Evolutionary conservation across 805 yeast genomes (phyloP).

Genomic region (Saccharomycopsis schoenii): DNA sequence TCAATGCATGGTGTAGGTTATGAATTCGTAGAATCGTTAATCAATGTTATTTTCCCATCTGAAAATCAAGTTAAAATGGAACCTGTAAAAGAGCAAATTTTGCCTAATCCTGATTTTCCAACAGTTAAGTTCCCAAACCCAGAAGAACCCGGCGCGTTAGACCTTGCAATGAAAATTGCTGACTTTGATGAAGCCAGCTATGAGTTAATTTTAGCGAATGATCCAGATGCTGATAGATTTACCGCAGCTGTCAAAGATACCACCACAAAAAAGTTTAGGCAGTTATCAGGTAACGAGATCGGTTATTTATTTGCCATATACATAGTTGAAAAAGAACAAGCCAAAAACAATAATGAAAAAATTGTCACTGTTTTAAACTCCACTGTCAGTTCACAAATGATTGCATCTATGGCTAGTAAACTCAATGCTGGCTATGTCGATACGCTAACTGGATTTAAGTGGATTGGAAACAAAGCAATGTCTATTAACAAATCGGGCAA

Average conservation of each 20-base stretch:
- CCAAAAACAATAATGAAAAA: conserved; percentile 21
- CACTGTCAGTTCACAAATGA: conserved; percentile 84
- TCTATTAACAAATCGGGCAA: conserved; percentile 55
- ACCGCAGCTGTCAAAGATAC: conserved; percentile 58
- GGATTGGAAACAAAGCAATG: conserved; percentile 89
- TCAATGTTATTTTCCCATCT: conserved; percentile 6
- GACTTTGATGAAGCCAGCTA: conserved; percentile 29
- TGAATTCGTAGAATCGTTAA: conserved; percentile 29
- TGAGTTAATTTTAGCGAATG: conserved; percentile 71
- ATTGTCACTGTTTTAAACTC: conserved; percentile 61
- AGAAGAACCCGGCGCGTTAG: conserved; percentile 87
- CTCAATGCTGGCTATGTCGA: conserved; percentile 60
- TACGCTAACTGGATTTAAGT: conserved; percentile 91
- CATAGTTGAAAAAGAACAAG: conserved; percentile 30
- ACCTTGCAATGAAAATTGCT: conserved; percentile 56
- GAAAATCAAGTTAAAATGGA: conserved; percentile 20
- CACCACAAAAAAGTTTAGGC: conserved; percentile 47
- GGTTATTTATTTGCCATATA: conserved; percentile 77
- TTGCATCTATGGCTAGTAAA: conserved; percentile 53
- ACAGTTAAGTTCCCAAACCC: conserved; percentile 92
- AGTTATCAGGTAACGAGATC: conserved; percentile 83
- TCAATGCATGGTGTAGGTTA: conserved; percentile 95
- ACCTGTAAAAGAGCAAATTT: conserved; percentile 52
- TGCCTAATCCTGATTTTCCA: conserved; percentile 78
- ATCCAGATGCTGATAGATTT: conserved; percentile 96